Base-by-base conservation (phyloP, 164 flowering plant genomes). In the Aristolochia fimbriata region DNA sequence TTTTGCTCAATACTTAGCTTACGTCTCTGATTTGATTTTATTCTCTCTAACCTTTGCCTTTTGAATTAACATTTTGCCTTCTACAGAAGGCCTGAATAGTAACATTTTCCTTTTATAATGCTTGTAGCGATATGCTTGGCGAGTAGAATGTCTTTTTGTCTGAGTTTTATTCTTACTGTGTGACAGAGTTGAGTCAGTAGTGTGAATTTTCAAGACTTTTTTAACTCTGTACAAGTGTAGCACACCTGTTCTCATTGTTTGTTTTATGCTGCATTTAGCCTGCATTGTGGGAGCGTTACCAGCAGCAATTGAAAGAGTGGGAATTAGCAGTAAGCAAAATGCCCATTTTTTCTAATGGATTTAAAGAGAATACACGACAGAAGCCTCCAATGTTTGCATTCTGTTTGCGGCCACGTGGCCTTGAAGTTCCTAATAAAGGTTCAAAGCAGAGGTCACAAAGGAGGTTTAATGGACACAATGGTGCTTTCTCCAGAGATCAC, bases 341-440 rank as follows among this genome's bases (percentile, higher is more conserved):
- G 20, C 78, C 68, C 51, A 52, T 63, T 52, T 11, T 68, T 30
- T 68, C 81, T 4, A 71, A 65, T 76, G 93, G 86, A 55, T 67
- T 65, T 69, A 77, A 71, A 30, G 80, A 62, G 71, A 83, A 79
- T 67, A 55, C 58, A 6, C 27, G 63, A 45, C 88, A 85, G 74
- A 94, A 84, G 74, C 99, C 99, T 63, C 77, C 84, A 24, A 86
- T 91, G 91, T 87, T 81, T 81, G 96, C 99, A 55, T 94, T 94
- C 72, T 94, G 99, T 76, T 65, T 88, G 77, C 84, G 81, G 65
- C 97, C 99, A 14, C 84, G 96, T 43, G 99, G 99, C n/a, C 73
- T 94, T 75, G 97, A 91, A 70, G 76, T 84, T 49, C 84, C 82
- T 19, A 87, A 84, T 77, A 91, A 73, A 70, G 87, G 84, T 9